Percentiles rank a stretch among this genome's conserved stretches.
These are phyloP conservation scores for Ascochyta lentis DNA, from an alignment of 2,329 filamentous ascomycete species.

Conservation along the genomic window DNA sequence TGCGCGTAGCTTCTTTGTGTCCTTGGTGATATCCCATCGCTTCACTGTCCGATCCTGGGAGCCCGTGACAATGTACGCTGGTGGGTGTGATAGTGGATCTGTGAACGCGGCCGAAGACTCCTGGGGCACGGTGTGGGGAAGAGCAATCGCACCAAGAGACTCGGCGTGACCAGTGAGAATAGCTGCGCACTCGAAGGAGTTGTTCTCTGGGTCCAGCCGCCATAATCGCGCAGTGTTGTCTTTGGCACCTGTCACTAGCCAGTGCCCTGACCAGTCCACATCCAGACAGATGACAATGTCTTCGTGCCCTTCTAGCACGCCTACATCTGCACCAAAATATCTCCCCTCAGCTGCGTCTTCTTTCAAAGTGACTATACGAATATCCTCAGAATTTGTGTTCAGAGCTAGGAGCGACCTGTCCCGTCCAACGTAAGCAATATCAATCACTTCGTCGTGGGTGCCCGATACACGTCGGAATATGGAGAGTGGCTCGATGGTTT, in stretches of 20 bases:
- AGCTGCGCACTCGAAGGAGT: constrained; percentile 79
- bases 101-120: constrained; percentile 73
- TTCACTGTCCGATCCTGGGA: constrained; percentile 97
- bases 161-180: constrained; percentile 92
- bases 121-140: constrained; percentile 74
- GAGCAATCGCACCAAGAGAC: constrained; percentile 85
- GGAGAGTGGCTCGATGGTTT: constrained; percentile 64
- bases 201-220: constrained; percentile 78
- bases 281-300: constrained; percentile 96
- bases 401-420: constrained; percentile 84
- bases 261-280: constrained; percentile 95
- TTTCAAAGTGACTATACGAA: constrained; percentile 80
- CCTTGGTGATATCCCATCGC: constrained; percentile 76
- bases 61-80: constrained; percentile 84
- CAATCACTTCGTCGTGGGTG: constrained; percentile 97
- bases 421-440: constrained; percentile 83
- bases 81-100: constrained; percentile 79
- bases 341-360: constrained; percentile 45
- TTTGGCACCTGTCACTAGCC: constrained; percentile 95
- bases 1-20: constrained; percentile 65
- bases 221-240: constrained; percentile 94
- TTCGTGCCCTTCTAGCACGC: constrained; percentile 84
- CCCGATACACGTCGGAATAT: constrained; percentile 84
- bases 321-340: constrained; percentile 91
- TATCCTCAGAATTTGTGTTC: constrained; percentile 93